Conservation (phyloP, 2,329 filamentous ascomycete species). For the Cercospora zeina region DNA sequence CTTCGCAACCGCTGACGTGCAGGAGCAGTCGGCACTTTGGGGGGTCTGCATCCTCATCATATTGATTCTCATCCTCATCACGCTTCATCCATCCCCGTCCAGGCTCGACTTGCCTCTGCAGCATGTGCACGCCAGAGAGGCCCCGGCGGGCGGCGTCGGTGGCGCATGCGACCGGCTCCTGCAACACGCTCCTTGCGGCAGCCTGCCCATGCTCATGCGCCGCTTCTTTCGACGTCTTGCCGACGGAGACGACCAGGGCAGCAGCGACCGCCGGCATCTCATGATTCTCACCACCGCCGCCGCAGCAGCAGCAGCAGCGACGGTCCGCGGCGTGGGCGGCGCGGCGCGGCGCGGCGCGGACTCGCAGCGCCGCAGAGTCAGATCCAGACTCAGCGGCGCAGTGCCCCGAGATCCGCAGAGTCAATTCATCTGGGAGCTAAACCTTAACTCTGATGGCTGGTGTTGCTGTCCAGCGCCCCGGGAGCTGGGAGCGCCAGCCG, state of each 20-base stretch:
- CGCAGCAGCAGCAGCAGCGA: too few relatives aligned
- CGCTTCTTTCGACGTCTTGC: slow-evolving; percentile 29
- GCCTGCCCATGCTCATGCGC: slow-evolving; percentile 16
- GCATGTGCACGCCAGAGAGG: background rate
- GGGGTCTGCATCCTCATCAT: background rate
- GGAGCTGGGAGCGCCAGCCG: slow-evolving; percentile 35
- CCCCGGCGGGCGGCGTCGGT: slow-evolving; percentile 22
- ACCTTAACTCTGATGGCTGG: slow-evolving; percentile 32
- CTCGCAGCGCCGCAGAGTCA: background rate
- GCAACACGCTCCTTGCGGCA: slow-evolving; percentile 34
- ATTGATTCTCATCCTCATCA: background rate
- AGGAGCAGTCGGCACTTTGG: slow-evolving; percentile 19
- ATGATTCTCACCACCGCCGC: too few relatives aligned
- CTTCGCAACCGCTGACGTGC: slow-evolving; percentile 16
- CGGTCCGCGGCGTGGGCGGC: too few relatives aligned
- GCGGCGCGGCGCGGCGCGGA: background rate
- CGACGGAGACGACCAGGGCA: too few relatives aligned
- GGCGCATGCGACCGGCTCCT: slow-evolving; percentile 36
- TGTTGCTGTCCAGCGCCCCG: slow-evolving; percentile 33
- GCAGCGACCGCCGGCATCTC: too few relatives aligned
- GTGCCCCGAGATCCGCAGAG: background rate
- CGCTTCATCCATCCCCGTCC: background rate
- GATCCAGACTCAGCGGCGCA: background rate
- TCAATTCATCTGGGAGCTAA: slow-evolving; percentile 24
- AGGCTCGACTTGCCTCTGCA: background rate